These are phyloP conservation scores for Xylaria curta DNA, from an alignment of 495 filamentous ascomycete genomes.

Conservation along the genomic window DNA sequence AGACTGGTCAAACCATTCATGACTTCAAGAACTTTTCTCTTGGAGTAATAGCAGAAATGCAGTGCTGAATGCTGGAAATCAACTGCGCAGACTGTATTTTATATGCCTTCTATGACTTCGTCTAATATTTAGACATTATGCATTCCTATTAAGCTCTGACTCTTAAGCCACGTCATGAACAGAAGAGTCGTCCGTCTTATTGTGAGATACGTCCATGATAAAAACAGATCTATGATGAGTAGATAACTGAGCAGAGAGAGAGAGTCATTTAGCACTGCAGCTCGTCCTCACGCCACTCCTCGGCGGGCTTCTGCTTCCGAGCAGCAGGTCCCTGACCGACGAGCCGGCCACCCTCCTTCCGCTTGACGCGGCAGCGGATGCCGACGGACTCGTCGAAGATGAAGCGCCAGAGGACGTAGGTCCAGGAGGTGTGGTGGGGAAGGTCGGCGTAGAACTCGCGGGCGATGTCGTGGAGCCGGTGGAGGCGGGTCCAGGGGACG, in stretches of 20 bases:
- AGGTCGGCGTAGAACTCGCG: slow-evolving; percentile 91
- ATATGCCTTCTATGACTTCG: not conserved
- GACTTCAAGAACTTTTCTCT: not conserved
- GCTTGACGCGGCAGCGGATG: slow-evolving; percentile 90
- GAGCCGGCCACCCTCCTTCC: slow-evolving; percentile 76
- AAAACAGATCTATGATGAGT: not conserved
- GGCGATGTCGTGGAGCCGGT: slow-evolving; percentile 76
- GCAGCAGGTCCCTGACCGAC: slow-evolving; percentile 52
- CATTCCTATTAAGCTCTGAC: not conserved
- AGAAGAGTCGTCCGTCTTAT: not conserved
- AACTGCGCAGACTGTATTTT: not conserved
- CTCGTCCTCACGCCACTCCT: slow-evolving; percentile 28
- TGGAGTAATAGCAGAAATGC: not conserved
- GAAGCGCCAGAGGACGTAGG: slow-evolving; percentile 92
- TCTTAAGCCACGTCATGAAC: not conserved
- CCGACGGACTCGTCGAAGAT: slow-evolving; percentile 87
- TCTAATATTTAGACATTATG: not conserved
- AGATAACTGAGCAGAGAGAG: not conserved
- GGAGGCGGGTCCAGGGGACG: slow-evolving; percentile 89
- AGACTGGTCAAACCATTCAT: not conserved
- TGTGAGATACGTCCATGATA: not conserved
- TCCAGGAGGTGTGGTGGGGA: slow-evolving; percentile 88
- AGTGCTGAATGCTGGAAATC: not conserved
- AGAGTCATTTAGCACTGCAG: slow-evolving; percentile 15
- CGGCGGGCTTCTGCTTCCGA: slow-evolving; percentile 55